Evolutionary conservation across 352 stramenopile genomes (phyloP).

Genomic region (Salisapilia sapeloensis): DNA sequence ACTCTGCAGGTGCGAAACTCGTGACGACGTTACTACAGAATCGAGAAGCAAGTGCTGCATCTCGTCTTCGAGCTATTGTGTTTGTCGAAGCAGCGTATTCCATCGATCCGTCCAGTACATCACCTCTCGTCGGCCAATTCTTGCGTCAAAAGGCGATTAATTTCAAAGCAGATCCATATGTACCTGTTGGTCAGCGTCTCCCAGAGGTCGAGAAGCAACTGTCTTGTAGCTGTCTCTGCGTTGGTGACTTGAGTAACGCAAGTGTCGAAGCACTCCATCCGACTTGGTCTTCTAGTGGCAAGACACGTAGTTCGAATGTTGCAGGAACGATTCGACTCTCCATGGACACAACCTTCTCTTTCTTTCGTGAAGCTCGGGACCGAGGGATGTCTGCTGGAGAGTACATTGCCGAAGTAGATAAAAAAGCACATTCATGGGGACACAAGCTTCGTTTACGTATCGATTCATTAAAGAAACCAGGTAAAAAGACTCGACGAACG

Average conservation of each 20-base stretch:
- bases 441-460: constrained; percentile 44
- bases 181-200: constrained; percentile 30
- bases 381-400: constrained; percentile 20
- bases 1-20: constrained; percentile 52
- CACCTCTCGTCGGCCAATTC: constrained; percentile 36
- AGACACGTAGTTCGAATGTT: constrained; percentile 49
- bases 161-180: constrained; percentile 37
- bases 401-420: constrained; percentile 47
- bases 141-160: constrained; percentile 49
- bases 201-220: constrained; percentile 32
- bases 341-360: constrained; percentile 55
- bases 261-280: no score
- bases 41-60: constrained; percentile 29
- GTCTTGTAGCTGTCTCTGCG: constrained; percentile 42
- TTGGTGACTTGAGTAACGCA: constrained; percentile 16
- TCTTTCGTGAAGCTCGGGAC: constrained; percentile 43
- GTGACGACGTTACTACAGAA: constrained; percentile 49
- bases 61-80: constrained; percentile 35
- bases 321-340: constrained; percentile 55
- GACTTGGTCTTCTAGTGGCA: constrained; percentile 17
- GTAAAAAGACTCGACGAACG: constrained; percentile 28
- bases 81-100: constrained; percentile 52
- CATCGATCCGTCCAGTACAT: constrained; percentile 27
- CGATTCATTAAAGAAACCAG: constrained; percentile 44
- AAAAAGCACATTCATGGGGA: constrained; percentile 33